phyloP scores from a whole-genome alignment of 192 early-diverging fungal species.

The Coemansia sp. region DNA sequence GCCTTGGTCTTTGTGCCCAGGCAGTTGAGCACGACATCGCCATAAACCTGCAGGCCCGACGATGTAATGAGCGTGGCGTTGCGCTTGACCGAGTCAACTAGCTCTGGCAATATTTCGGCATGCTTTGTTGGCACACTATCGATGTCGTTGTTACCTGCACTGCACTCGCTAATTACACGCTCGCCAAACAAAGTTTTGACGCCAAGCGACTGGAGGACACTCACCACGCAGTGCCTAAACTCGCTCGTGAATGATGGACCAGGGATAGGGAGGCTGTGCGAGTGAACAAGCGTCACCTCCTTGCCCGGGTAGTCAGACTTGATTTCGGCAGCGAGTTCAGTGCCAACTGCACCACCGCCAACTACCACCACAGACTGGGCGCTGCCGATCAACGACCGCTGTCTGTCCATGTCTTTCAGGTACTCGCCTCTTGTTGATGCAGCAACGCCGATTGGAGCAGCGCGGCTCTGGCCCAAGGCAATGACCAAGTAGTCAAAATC shows the following conservation, averaged over 20 bases:
- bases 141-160: slow-evolving; percentile 14
- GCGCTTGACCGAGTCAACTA: slow-evolving; percentile 49
- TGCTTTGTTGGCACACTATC: slow-evolving; percentile 35
- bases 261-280: slow-evolving; percentile 61
- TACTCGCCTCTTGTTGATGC: slow-evolving; percentile 33
- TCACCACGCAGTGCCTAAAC: slow-evolving; percentile 47
- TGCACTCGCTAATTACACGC: slow-evolving; percentile 41
- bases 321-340: slow-evolving; percentile 75
- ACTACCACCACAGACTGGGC: slow-evolving; percentile 65
- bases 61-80: slow-evolving; percentile 36
- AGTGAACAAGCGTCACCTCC: slow-evolving; percentile 48
- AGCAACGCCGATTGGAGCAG: slow-evolving; percentile 36
- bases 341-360: slow-evolving; percentile 77
- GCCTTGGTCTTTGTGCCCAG: slow-evolving; percentile 35
- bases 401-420: slow-evolving; percentile 21
- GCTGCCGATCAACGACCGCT: slow-evolving; percentile 33
- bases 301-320: slow-evolving; percentile 47
- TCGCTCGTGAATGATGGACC: slow-evolving; percentile 56
- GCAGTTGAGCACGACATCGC: slow-evolving; percentile 45
- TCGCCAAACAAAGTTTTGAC: slow-evolving; percentile 58
- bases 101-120: slow-evolving; percentile 37
- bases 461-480: slow-evolving; percentile 36
- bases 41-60: slow-evolving; percentile 20
- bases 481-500: slow-evolving; percentile 53
- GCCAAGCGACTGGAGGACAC: slow-evolving; percentile 50